phyloP scores from a whole-genome alignment of 495 filamentous ascomycete genomes.

The Penicillium odoratum region DNA sequence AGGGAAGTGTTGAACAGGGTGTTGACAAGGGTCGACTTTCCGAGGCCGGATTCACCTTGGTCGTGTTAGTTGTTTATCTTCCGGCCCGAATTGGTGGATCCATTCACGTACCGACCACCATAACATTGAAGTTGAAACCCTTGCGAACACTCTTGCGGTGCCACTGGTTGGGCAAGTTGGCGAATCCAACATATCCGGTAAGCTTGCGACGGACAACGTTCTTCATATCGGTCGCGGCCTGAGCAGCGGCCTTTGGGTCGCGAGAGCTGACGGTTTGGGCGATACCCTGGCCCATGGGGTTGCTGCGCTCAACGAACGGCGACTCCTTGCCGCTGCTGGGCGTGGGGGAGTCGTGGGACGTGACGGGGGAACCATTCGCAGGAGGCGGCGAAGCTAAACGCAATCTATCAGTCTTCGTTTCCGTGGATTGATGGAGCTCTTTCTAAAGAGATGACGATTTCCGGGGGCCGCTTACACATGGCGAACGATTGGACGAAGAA shows the following conservation, averaged over 20 bases:
- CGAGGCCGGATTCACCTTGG: slow-evolving; percentile 94
- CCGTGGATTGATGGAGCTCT: slow-evolving; percentile 2
- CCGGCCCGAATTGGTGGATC: not conserved
- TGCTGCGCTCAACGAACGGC: slow-evolving; percentile 61
- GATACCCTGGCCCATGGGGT: slow-evolving; percentile 58
- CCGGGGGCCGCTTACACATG: slow-evolving; percentile 44
- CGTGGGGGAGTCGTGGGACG: slow-evolving; percentile 35
- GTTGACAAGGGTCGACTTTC: slow-evolving; percentile 99
- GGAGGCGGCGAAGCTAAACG: slow-evolving; percentile 39
- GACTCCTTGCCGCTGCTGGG: slow-evolving; percentile 56
- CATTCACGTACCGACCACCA: slow-evolving; percentile 86
- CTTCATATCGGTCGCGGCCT: slow-evolving; percentile 81
- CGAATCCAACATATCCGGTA: slow-evolving; percentile 97
- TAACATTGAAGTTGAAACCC: slow-evolving; percentile 99
- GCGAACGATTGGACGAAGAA: slow-evolving; percentile 27
- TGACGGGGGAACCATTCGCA: slow-evolving; percentile 40
- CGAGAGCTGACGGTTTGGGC: slow-evolving; percentile 73
- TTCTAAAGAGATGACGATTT: not conserved
- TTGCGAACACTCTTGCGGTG: slow-evolving; percentile 99
- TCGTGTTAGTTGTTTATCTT: not conserved
- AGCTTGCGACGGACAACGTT: slow-evolving; percentile 98
- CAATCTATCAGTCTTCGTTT: slow-evolving; percentile 32
- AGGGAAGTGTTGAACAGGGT: slow-evolving; percentile 99
- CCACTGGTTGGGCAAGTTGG: slow-evolving; percentile 99
- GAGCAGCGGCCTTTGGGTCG: slow-evolving; percentile 79